Evolutionary conservation across 164 flowering plant species (phyloP).

Genomic region (Nymphaea colorata): DNA sequence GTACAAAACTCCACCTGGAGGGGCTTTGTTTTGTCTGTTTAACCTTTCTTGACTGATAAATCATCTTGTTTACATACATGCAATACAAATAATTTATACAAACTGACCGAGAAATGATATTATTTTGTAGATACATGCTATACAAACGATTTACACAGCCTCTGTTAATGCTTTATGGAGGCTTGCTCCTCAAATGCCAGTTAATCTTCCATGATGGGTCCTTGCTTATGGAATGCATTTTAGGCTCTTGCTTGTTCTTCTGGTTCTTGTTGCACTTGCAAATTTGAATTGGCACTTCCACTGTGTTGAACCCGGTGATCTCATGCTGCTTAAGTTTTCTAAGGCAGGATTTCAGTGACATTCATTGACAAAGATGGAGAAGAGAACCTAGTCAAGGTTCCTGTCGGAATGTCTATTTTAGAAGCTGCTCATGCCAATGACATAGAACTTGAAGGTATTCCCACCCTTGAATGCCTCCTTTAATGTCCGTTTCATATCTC

Average conservation of each 20-base stretch:
- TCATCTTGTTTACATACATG: no score
- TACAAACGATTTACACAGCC: no score
- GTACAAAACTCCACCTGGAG: no score
- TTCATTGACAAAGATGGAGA: constrained; percentile 76
- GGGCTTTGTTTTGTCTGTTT: no score
- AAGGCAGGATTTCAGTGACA: constrained; percentile 64
- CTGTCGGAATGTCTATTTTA: constrained; percentile 78
- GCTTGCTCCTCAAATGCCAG: neutral
- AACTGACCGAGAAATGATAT: no score
- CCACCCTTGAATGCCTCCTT: neutral
- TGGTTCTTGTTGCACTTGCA: neutral
- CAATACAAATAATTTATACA: no score
- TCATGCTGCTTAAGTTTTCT: no score
- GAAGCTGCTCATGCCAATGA: constrained; percentile 95
- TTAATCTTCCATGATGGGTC: neutral
- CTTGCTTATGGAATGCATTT: neutral
- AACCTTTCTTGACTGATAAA: no score
- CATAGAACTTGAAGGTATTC: constrained; percentile 75
- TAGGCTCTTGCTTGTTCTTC: neutral
- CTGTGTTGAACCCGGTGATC: neutral
- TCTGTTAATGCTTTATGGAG: no score
- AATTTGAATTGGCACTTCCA: no score
- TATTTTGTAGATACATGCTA: no score
- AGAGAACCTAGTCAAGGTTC: constrained; percentile 62
- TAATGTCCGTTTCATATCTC: neutral